Evolutionary conservation across 495 filamentous ascomycete genomes (phyloP).

Genomic region (Trichodelitschia bisporula): DNA sequence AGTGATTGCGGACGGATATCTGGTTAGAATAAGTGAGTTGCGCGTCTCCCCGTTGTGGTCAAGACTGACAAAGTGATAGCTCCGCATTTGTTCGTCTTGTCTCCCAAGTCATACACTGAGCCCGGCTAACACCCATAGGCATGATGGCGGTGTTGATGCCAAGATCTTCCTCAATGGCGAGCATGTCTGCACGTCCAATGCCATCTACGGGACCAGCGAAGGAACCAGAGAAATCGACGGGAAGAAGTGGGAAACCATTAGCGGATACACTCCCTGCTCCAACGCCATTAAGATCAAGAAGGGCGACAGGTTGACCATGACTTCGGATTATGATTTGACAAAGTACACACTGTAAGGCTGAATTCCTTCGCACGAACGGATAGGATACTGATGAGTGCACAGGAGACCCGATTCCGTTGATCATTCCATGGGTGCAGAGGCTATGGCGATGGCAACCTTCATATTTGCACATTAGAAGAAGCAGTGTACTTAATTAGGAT

Average conservation of each 20-base stretch:
- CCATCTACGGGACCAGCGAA: not conserved
- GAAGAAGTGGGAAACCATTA: not conserved
- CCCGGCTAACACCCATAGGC: not conserved
- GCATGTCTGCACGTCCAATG: not conserved
- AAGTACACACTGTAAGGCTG: not conserved
- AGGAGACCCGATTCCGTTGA: not conserved
- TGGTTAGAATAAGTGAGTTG: not conserved
- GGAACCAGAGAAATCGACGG: not conserved
- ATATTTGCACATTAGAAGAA: no score
- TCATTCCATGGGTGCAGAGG: not conserved
- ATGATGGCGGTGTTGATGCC: not conserved
- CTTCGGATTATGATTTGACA: not conserved
- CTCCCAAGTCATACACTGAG: no score
- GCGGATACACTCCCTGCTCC: not conserved
- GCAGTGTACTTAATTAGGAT: no score
- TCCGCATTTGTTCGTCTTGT: no score
- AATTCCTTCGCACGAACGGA: not conserved
- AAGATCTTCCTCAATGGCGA: not conserved
- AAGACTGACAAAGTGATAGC: no score
- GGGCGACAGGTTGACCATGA: not conserved
- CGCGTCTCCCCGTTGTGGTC: no score
- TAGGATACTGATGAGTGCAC: not conserved
- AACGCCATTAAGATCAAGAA: not conserved
- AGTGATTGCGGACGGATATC: not conserved
- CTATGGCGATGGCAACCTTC: not conserved